Percentiles rank a stretch among this genome's conserved stretches.
Evolutionary conservation across 2,329 filamentous ascomycete genomes (phyloP).

Genomic region (Parastagonospora avenae): DNA sequence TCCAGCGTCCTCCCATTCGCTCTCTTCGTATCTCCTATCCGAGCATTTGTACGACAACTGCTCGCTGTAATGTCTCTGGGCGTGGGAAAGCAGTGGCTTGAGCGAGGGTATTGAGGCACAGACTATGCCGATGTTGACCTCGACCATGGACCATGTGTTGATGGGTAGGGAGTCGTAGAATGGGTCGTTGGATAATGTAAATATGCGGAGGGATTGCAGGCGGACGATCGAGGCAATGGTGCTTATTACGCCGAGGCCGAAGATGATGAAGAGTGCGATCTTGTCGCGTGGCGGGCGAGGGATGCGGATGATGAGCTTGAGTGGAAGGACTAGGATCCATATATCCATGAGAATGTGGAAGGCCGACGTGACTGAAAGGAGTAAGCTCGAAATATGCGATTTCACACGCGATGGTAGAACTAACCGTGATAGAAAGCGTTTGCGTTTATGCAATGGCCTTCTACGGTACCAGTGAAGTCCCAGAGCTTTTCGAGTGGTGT

Average conservation of each 20-base stretch:
- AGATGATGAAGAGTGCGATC: conserved; percentile 80
- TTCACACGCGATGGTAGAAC: not conserved
- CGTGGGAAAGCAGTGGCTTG: conserved; percentile 67
- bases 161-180: conserved; percentile 75
- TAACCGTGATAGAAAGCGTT: conserved; percentile 36
- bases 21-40: not conserved
- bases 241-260: conserved; percentile 85
- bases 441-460: conserved; percentile 37
- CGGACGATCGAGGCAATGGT: conserved; percentile 78
- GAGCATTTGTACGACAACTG: conserved; percentile 11
- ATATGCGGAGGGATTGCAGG: conserved; percentile 45
- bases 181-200: conserved; percentile 52
- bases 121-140: conserved; percentile 87
- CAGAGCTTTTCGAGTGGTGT: conserved; percentile 34
- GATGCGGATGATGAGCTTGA: conserved; percentile 84
- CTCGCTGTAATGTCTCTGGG: conserved; percentile 22
- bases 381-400: conserved; percentile 2
- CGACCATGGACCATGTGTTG: conserved; percentile 88
- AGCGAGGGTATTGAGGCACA: conserved; percentile 87
- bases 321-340: conserved; percentile 80
- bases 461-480: conserved; percentile 31
- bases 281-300: conserved; percentile 81
- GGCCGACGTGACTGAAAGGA: conserved; percentile 56
- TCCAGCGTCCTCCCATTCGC: conserved; percentile 3
- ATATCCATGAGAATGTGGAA: conserved; percentile 89